Base-by-base conservation (phyloP, 2,329 filamentous ascomycete species). In the Bipolaris victoriae region DNA sequence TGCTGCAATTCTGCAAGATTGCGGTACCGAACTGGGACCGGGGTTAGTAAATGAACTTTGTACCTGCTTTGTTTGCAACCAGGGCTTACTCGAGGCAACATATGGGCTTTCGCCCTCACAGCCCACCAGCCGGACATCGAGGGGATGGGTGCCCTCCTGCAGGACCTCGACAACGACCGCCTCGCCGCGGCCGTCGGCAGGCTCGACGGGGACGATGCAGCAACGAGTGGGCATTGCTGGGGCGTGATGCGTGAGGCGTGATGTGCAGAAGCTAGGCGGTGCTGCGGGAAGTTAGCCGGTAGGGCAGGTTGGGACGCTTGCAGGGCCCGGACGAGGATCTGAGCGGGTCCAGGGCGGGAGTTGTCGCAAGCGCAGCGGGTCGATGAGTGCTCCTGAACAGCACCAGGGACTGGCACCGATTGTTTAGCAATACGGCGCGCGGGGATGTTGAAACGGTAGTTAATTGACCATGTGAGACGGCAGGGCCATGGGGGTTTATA, bases 101-200 rank as follows among this genome's bases (percentile, higher is more conserved):
- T 87, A 90, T 6, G 86, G 82, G 46, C 81, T 82, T 54, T 84
- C 82, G 52, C 86, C 85, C 67, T 92, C 89, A 29, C 89, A 91
- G 33, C 84, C 89, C 33, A 88, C 80, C 29, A 92, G 75, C 70
- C 86, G 87, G 45, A 90, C 74, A 73, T 91, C 88, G 29, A 92
- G 77, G 1, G 82, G 81, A 55, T 80, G 81, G 35, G 79, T 76
- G n/a, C 79, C 72, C 75, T 81, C 71, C 20, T 83, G 77, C 2
- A 80, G 79, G 55, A 87, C 83, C 65, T 90, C 82, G 16, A 90
- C 70, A 20, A 92, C 80, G 29, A 91, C 81, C 62, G 83, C 86
- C 15, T 79, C 76, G 45, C 80, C 78, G 44, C 82, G 77, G 20
- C 67, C 70, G 55, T 84, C 83, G 40, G 82, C 83, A 64, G 87